Evolutionary conservation across 257 asterid genomes (phyloP).

Genomic region (Buddleja alternifolia): DNA sequence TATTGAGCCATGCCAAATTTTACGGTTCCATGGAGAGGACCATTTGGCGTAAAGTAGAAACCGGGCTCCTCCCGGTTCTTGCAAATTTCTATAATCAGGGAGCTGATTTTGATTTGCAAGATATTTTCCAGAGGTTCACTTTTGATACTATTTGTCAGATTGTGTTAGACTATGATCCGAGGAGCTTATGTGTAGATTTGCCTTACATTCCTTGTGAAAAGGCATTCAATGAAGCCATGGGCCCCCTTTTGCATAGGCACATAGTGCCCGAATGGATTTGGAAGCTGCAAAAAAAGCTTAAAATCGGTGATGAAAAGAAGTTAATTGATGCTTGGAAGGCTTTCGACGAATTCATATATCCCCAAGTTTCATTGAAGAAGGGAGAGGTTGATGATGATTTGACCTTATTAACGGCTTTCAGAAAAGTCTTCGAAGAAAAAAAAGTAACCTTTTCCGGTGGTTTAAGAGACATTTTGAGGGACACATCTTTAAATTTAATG

Average conservation of each 20-base stretch:
- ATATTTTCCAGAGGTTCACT: constrained; percentile 44
- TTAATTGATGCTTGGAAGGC: constrained; percentile 27
- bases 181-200: constrained; percentile 32
- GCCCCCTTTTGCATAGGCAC: constrained; percentile 41
- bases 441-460: neutral
- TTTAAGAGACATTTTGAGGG: constrained; percentile 31
- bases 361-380: constrained; percentile 11
- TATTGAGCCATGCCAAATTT: constrained; percentile 28
- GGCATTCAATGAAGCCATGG: constrained; percentile 36
- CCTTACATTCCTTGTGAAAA: constrained; percentile 40
- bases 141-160: constrained; percentile 36
- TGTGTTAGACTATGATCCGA: constrained; percentile 40
- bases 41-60: constrained; percentile 40
- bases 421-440: constrained; percentile 19
- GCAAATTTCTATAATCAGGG: constrained; percentile 21
- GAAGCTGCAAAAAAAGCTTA: constrained; percentile 43
- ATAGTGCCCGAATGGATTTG: constrained; percentile 40
- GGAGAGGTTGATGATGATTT: constrained; percentile 1
- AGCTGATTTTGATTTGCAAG: constrained; percentile 42
- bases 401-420: constrained; percentile 17
- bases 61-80: constrained; percentile 43
- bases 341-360: constrained; percentile 34
- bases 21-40: constrained; percentile 11
- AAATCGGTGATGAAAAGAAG: constrained; percentile 37
- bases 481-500: constrained; percentile 32